Base-by-base conservation (phyloP, 202 grass and related monocot species). In the Bolboschoenoplectus hybrid region DNA sequence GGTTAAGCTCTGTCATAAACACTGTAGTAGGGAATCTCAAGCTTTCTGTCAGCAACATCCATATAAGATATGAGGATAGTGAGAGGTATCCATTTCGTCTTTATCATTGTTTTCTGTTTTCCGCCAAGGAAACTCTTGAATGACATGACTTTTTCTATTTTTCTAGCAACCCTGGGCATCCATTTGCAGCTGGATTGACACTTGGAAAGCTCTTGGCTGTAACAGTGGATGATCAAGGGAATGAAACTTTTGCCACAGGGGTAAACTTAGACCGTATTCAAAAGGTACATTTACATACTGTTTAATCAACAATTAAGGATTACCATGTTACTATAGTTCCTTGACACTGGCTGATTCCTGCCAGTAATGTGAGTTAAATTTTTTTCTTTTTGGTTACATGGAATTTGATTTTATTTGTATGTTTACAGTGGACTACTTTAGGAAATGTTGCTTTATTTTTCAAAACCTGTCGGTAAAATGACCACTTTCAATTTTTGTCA, bases 1-100 rank as follows among this genome's bases (percentile, higher is more conserved):
- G 96, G 91, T 88, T 98, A 63, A 91, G 93, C 50, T 98, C 96
- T 85, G 93, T 98, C 45, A 92, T 98, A 85, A 93, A 89, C 82
- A 98, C 93, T 74, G 82, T 98, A 82, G 93, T 98, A 45, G 96
- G 93, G 85, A 98, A 96, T 91, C 91, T 98, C 76, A 98, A 98
- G 88, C 81, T 98, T 52, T 94, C 92, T 51, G 92, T 98, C 32
- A 89, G 91, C 75, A 96, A 96, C 86, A 86, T 96, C 86, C 96
- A 98, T 83, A 96, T 98, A 89, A 94, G 96, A 98, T 98, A 94
- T 5, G 96, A 96, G 82, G 96, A 98, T 36, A 63, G 53, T 43
- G 93, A 98, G 89, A 98, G 96, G 96, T 98, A 95, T 38, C 10
- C 60, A 14, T 36, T 58, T 34, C 43, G 34, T 69, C 45, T 67